These are phyloP conservation scores for Pisolithus orientalis DNA, from an alignment of 768 basidiomycete genomes.

Conservation along the genomic window DNA sequence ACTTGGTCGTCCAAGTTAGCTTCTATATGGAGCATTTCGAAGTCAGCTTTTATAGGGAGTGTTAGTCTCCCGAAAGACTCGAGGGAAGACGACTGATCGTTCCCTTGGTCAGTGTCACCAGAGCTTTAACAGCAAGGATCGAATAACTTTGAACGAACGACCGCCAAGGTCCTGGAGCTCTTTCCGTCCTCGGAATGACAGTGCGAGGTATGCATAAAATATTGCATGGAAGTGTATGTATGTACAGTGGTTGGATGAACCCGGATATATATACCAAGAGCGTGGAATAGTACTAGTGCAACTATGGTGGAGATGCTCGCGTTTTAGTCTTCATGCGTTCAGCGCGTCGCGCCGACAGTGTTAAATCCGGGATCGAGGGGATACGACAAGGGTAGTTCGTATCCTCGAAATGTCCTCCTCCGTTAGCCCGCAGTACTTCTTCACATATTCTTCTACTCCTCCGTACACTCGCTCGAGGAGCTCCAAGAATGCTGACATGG, in stretches of 20 bases:
- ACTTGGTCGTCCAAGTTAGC: no score
- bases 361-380: constrained; percentile 27
- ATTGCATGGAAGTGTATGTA: neutral
- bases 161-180: no score
- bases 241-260: neutral
- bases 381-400: constrained; percentile 48
- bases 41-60: no score
- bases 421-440: constrained; percentile 47
- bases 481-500: constrained; percentile 67
- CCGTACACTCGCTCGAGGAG: constrained; percentile 60
- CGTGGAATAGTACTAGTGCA: no score
- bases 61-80: no score
- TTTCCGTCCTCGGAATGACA: neutral
- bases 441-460: constrained; percentile 60
- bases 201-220: neutral
- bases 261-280: no score
- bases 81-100: no score
- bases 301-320: neutral
- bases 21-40: no score
- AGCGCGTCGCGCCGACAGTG: no score
- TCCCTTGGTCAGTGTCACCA: no score
- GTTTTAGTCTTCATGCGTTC: neutral
- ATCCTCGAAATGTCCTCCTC: constrained; percentile 60
- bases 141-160: no score
- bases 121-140: no score